Evolutionary conservation across 169 alveolate genomes (phyloP).

Genomic region (Plasmodium ovale): DNA sequence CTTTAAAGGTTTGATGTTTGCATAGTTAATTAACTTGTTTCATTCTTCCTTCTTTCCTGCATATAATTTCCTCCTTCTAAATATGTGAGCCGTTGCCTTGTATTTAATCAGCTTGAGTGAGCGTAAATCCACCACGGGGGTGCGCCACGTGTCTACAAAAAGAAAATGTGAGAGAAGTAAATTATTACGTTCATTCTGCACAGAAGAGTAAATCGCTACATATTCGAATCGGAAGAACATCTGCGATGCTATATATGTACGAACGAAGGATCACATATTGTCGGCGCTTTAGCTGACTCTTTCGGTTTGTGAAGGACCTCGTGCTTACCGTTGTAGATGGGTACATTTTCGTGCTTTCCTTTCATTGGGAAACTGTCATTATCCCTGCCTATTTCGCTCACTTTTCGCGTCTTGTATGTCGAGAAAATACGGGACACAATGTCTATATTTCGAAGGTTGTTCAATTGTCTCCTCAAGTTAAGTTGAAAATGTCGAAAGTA

Average conservation of each 20-base stretch:
- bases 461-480: background rate
- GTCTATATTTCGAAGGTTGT: background rate
- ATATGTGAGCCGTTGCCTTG: background rate
- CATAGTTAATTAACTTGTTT: background rate
- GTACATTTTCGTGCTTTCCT: background rate
- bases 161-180: background rate
- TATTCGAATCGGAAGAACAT: too few relatives aligned
- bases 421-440: background rate
- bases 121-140: background rate
- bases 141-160: background rate
- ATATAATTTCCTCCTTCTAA: background rate
- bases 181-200: too few relatives aligned
- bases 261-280: too few relatives aligned
- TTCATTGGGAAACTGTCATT: background rate
- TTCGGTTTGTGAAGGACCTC: too few relatives aligned
- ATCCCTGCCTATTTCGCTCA: too few relatives aligned
- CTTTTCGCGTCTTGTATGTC: too few relatives aligned
- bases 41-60: background rate
- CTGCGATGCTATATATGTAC: too few relatives aligned
- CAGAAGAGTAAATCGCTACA: too few relatives aligned
- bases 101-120: background rate
- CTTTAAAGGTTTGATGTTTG: background rate
- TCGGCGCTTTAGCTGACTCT: too few relatives aligned
- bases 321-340: background rate
- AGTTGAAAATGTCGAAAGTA: background rate